A percentile compares a stretch with the other conserved stretches of the same genome.
Conservation (phyloP, 129 eudicot species). For the Mikania micrantha region DNA sequence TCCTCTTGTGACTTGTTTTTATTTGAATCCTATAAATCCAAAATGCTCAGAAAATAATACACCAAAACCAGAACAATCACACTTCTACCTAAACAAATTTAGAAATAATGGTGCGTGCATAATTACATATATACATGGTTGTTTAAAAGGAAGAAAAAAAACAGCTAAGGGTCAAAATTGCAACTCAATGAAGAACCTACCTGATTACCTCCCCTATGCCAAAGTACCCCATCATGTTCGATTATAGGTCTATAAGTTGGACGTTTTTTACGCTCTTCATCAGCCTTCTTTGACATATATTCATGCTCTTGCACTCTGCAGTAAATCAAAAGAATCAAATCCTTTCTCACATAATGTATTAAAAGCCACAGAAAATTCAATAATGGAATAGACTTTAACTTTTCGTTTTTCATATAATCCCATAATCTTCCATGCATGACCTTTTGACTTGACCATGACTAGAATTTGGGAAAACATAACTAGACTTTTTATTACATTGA, state of each 20-base stretch:
- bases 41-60: neutral
- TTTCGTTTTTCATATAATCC: no score
- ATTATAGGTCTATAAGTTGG: constrained; percentile 58
- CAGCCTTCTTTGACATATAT: constrained; percentile 45
- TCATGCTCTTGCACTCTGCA: constrained; percentile 68
- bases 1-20: constrained; percentile 69
- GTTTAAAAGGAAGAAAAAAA: neutral
- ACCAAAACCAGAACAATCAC: neutral
- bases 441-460: no score
- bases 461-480: no score
- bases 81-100: neutral
- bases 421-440: no score
- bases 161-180: no score
- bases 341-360: neutral
- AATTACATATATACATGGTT: no score
- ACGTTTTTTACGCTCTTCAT: constrained; percentile 63
- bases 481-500: no score
- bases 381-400: no score
- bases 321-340: constrained; percentile 7
- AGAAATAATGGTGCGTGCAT: neutral
- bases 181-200: constrained; percentile 34
- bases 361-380: neutral
- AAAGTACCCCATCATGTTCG: constrained; percentile 70
- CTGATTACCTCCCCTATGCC: constrained; percentile 69
- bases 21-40: constrained; percentile 41